These are phyloP conservation scores for Sporothrix curviconia DNA, from an alignment of 2,329 filamentous ascomycete genomes.

Conservation along the genomic window DNA sequence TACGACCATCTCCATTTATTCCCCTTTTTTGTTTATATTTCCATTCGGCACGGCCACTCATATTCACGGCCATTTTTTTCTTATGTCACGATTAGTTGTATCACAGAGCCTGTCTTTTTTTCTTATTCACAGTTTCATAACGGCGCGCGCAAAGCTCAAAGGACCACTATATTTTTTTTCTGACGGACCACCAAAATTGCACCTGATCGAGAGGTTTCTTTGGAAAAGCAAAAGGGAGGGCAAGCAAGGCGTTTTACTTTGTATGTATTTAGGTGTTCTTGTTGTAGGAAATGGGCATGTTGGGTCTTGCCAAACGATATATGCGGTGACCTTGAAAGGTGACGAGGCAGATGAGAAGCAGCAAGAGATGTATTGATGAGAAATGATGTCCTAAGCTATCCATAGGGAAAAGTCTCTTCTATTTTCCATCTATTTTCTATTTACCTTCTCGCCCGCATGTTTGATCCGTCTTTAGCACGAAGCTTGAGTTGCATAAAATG, in stretches of 20 bases:
- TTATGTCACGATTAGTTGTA: constrained; percentile 4
- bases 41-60: not conserved
- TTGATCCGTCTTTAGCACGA: no score
- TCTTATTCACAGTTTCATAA: not conserved
- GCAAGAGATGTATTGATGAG: no score
- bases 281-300: not conserved
- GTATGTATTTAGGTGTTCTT: not conserved
- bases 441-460: no score
- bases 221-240: not conserved
- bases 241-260: constrained; percentile 9
- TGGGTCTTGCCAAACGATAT: no score
- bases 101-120: not conserved
- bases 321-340: no score
- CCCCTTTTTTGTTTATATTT: not conserved
- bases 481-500: no score
- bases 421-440: no score
- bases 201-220: not conserved
- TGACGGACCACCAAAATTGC: not conserved
- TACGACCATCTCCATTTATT: constrained; percentile 16
- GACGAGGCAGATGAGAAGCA: no score
- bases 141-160: constrained; percentile 1
- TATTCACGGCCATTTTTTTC: no score
- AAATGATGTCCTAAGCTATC: no score
- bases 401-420: no score
- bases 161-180: not conserved